Conservation (phyloP, 1,139 yeast genomes). For the Maudiozyma humilis region DNA sequence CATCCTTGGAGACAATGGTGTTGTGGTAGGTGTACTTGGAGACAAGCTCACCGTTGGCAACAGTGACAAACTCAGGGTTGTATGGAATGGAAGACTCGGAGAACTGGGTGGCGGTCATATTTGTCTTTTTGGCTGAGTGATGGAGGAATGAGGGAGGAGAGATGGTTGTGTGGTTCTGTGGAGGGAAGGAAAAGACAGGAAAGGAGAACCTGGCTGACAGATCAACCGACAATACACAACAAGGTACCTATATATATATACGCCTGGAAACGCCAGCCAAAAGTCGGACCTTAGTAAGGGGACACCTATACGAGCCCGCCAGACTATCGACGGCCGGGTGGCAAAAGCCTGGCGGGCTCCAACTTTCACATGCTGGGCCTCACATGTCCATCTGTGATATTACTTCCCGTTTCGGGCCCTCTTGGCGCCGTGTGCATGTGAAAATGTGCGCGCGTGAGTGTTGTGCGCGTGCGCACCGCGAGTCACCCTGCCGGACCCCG, state of each 20-base stretch:
- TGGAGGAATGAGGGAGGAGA: not conserved
- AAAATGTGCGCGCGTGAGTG: no score
- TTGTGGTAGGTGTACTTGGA: constrained; percentile 69
- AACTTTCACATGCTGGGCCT: not conserved
- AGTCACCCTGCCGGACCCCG: not conserved
- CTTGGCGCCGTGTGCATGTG: not conserved
- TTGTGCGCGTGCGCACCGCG: no score
- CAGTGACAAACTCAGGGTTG: constrained; percentile 8
- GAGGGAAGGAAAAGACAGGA: not conserved
- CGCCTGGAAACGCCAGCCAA: no score
- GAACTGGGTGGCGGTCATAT: constrained; percentile 5
- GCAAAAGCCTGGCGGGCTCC: no score
- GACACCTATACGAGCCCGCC: no score
- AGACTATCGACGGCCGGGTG: no score
- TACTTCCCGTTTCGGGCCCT: not conserved
- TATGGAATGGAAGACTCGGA: constrained; percentile 4
- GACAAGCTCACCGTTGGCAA: constrained; percentile 5
- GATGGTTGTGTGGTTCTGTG: not conserved
- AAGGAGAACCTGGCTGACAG: not conserved
- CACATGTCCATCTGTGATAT: not conserved
- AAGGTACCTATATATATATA: not conserved
- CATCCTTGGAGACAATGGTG: constrained; percentile 45
- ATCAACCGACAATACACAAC: not conserved
- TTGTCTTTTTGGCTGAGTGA: not conserved
- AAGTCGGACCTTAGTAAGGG: no score